Base-by-base conservation (phyloP, 1,284 basidiomycete genomes). In the Trichosporon sp. region DNA sequence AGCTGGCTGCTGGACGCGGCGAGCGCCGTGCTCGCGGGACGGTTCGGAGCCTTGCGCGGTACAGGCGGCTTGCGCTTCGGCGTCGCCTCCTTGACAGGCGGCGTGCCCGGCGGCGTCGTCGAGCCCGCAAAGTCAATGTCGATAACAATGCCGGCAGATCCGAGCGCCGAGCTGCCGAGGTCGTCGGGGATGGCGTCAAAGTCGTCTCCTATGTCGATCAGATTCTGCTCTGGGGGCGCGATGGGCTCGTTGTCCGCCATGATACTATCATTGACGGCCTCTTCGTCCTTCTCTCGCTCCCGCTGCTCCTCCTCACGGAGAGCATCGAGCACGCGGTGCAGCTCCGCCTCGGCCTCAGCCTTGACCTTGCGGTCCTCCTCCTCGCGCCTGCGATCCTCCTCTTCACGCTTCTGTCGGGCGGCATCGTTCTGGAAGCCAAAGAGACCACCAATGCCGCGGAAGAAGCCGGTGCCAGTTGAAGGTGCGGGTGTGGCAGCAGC, bases 401-500 rank as follows among this genome's bases (percentile, higher is more conserved):
- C 44, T 31, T 74, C 70, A 0, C 49, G 27, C 49, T 54, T 54
- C 49, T 54, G 49, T 14, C 49, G 49, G 5, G 73, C 73, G 56
- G 73, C 73, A 10, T 65, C 59, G 27, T 68, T 69, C n/a, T 67
- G 70, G 1, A 76, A 63, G 61, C 59, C 69, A 16, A 58, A 65
- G 61, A 58, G 68, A 58, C 71, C 68, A 6, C 74, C 71, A 25
- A 79, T 57, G 31, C 74, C 73, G 8, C 72, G 67, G 1, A 79
- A 63, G 70, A 79, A 79, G 4, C 78, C 77, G 4, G 71, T 54
- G 16, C 72, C 72, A 13, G 72, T 71, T 29, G 70, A 65, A 19
- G 66, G 64, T 10, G 68, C 52, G 40, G 65, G 14, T 23, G 13
- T 29, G 27, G 36, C 36, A 10, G 36, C 27, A 19, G 60, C 37